A percentile compares a stretch with the other conserved stretches of the same genome.
Conservation (phyloP, 352 stramenopile species). For the Thalassiosira mediterranea region DNA sequence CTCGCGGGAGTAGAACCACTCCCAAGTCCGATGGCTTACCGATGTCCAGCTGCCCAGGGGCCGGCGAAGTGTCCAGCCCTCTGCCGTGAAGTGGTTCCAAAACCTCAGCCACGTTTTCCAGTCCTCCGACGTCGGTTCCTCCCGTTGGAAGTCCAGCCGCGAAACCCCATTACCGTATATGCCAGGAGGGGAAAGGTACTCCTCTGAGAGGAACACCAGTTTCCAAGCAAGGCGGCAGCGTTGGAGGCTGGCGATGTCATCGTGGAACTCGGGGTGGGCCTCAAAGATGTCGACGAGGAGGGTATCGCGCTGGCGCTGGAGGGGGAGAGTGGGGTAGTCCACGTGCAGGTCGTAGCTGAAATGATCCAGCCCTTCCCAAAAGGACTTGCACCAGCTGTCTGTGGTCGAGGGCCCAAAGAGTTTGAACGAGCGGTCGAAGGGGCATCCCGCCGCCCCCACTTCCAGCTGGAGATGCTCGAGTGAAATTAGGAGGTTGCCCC, state of each 20-base stretch:
- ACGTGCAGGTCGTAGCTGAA: background rate
- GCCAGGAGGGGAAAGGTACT: background rate
- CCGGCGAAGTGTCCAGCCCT: background rate
- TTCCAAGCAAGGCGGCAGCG: background rate
- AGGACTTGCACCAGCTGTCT: background rate
- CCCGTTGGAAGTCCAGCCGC: background rate
- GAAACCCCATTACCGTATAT: background rate
- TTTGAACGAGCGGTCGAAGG: background rate
- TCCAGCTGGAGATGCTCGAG: slow-evolving; percentile 13
- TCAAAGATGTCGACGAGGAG: background rate
- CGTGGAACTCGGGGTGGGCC: background rate
- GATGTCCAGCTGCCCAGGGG: background rate
- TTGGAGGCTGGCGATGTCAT: background rate
- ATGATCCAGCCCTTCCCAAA: slow-evolving; percentile 1
- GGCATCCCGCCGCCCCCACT: background rate
- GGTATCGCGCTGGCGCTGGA: background rate
- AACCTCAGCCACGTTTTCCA: background rate
- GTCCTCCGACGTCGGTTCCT: background rate
- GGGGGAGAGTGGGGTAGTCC: slow-evolving; percentile 1
- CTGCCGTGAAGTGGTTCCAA: background rate
- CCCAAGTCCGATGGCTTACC: background rate
- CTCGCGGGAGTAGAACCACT: background rate
- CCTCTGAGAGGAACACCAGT: background rate
- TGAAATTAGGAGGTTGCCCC: background rate
- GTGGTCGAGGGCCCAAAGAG: background rate